phyloP scores from a whole-genome alignment of 2,329 filamentous ascomycete species.

The Talaromyces islandicus region DNA sequence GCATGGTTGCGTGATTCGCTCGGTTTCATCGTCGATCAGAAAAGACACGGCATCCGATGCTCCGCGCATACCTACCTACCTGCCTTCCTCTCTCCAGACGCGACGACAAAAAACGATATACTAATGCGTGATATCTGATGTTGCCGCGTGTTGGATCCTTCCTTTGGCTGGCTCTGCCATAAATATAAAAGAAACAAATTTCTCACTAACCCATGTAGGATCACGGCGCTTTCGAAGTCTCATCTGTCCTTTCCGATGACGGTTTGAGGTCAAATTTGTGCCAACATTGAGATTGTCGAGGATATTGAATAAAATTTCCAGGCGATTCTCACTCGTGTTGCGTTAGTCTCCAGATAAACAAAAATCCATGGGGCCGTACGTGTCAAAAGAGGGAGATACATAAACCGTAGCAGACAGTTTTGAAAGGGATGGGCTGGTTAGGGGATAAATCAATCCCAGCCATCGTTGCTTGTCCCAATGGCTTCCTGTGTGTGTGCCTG shows the following conservation, averaged over 20 bases:
- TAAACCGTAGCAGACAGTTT: constrained; percentile 8
- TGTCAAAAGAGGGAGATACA: constrained; percentile 43
- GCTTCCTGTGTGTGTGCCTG: too few relatives aligned
- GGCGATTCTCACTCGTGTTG: constrained; percentile 37
- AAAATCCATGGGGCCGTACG: constrained; percentile 25
- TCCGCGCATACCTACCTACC: neutral
- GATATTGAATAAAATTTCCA: constrained; percentile 14
- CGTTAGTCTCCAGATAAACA: constrained; percentile 26
- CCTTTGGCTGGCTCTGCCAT: neutral
- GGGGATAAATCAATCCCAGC: too few relatives aligned
- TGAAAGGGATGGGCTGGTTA: neutral
- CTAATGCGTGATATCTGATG: neutral
- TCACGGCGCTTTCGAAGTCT: constrained; percentile 41
- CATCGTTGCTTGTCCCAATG: too few relatives aligned
- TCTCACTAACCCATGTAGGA: neutral
- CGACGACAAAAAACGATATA: neutral
- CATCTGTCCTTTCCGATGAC: constrained; percentile 33
- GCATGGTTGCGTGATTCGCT: neutral
- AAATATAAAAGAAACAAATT: too few relatives aligned
- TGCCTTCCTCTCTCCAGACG: neutral
- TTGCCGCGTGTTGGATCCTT: neutral
- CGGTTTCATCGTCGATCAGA: neutral
- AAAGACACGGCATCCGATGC: neutral
- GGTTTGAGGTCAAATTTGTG: constrained; percentile 42
- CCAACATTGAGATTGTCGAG: constrained; percentile 27